Evolutionary conservation across 2,329 filamentous ascomycete genomes (phyloP), one percentile per base, ranked within the genome.

Genomic region (Xylariaceae sp.): DNA sequence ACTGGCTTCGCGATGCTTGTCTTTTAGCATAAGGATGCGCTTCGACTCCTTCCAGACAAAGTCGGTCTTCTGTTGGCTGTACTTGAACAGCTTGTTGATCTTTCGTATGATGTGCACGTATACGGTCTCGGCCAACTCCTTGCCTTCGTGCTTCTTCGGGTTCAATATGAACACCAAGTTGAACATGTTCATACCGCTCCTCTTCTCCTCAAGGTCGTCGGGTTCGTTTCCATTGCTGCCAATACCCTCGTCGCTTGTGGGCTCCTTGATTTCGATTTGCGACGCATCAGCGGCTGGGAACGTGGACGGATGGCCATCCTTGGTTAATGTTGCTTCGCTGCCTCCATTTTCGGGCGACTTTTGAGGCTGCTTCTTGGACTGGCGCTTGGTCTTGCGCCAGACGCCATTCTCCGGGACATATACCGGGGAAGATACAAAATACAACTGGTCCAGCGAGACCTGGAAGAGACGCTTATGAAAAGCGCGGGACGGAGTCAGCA

Each of bases 21-120:
- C 88, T 71, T 94, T 95, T 67, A 94, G 79, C 39, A 84, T 79
- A 35, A 94, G 78, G 52, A 97, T 93, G 60, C 84, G 84, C 73
- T 94, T 92, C 2, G 90, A 90, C 71, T 99, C 91, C 68, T 88
- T 89, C 86, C 90, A 94, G 3, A 99, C 89, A 72, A 97, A 97
- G 66, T 92, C 88, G 58, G 87, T 89, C 61, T 89, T 88, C 65
- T 92, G 88, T 75, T 99, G 93, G 71, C 92, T 92, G 74, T 93
- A 94, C 71, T 94, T 95, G 71, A 96, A 84, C 2, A 90, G 90
- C 76, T 93, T 96, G 71, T 92, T 92, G 67, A 96, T 87, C 74
- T 95, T 95, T 73, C 92, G 94, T 64, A 92, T 88, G 45, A 97
- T 88, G 72, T 96, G 89, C 56, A 89, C 82, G 72, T 96, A 96